Conservation (phyloP, 2,329 filamentous ascomycete species). For the Coniochaeta sp. region DNA sequence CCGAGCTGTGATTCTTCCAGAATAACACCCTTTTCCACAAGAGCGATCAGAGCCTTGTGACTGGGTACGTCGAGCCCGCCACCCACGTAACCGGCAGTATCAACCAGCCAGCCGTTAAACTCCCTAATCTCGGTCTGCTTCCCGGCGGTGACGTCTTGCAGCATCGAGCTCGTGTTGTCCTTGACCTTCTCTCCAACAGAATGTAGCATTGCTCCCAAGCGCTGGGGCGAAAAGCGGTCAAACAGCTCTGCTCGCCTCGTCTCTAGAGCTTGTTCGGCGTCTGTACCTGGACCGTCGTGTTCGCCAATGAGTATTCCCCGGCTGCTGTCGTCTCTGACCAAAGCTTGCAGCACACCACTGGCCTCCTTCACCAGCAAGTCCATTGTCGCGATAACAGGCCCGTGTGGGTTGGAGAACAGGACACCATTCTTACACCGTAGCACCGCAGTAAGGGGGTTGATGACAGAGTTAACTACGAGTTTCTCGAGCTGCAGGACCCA, state of each 20-base stretch:
- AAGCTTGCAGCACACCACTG: slow-evolving; percentile 59
- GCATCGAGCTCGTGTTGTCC: slow-evolving; percentile 54
- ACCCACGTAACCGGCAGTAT: slow-evolving; percentile 16
- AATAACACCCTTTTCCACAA: slow-evolving; percentile 13
- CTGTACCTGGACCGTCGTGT: background rate
- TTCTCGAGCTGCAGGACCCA: slow-evolving; percentile 74
- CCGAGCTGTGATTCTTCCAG: slow-evolving; percentile 9
- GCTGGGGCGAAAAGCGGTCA: slow-evolving; percentile 34
- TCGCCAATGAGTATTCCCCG: slow-evolving; percentile 26
- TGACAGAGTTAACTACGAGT: slow-evolving; percentile 68
- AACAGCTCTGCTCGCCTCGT: slow-evolving; percentile 11
- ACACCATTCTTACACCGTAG: slow-evolving; percentile 72
- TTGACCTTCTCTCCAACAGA: slow-evolving; percentile 38
- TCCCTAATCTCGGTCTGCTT: slow-evolving; percentile 48
- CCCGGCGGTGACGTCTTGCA: slow-evolving; percentile 47
- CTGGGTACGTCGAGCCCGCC: slow-evolving; percentile 8
- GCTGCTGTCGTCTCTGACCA: slow-evolving; percentile 53
- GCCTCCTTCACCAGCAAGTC: slow-evolving; percentile 68
- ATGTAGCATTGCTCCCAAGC: slow-evolving; percentile 37
- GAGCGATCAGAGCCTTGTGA: slow-evolving; percentile 13
- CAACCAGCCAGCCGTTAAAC: slow-evolving; percentile 50
- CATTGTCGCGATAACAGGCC: slow-evolving; percentile 50
- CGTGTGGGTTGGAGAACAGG: slow-evolving; percentile 52
- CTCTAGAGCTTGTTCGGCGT: background rate
- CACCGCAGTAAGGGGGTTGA: slow-evolving; percentile 81